Base-by-base conservation (phyloP, 495 filamentous ascomycete species). In the Pseudotulostoma volvatum region DNA sequence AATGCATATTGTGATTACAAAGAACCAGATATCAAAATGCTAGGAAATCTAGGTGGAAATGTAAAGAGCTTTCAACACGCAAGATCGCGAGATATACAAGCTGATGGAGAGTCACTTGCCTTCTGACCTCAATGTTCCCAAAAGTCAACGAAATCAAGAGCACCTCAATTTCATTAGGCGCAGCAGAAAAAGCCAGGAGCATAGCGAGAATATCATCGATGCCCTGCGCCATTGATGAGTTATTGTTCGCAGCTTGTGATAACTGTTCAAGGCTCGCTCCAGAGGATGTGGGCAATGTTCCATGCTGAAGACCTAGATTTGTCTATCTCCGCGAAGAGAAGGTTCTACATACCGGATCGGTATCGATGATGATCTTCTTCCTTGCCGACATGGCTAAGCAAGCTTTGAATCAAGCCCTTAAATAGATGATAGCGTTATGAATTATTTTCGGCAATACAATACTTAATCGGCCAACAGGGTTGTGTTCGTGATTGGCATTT, bases 171-270 rank as follows among this genome's bases (percentile, higher is more conserved):
- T 95, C 88, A 45, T 93, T 79, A 0, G 79, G 68, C n/a, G 67
- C 70, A 14, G 85, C 77, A 11, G 83, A 77, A 37, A 95, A 71
- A 4, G 90, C 88, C 7, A 96, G 72, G 35, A 97, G 64, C 46
- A 84, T 57, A 5, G 84, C 92, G 30, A 95, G 67, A 36, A 92
- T 69, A 67, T 99, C 90, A 58, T 99, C 90, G 48, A 86, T 81
- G 34, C 90, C 90, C 84, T 77, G 8, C 19, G 20, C 9, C 3
- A 15, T 0, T 15, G 30, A 5, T 39, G 15, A 39, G 18, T 35
- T 35, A 4, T n/a, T n/a, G n/a, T n/a, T n/a, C n/a, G n/a, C n/a
- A n/a, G n/a, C n/a, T n/a, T n/a, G n/a, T n/a, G n/a, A n/a, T n/a
- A n/a, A n/a, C n/a, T n/a, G n/a, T n/a, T n/a, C n/a, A n/a, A n/a